Evolutionary conservation across 2,329 filamentous ascomycete species (phyloP), one percentile per base, ranked within the genome.

Genomic region (Tympanopsis confertula): DNA sequence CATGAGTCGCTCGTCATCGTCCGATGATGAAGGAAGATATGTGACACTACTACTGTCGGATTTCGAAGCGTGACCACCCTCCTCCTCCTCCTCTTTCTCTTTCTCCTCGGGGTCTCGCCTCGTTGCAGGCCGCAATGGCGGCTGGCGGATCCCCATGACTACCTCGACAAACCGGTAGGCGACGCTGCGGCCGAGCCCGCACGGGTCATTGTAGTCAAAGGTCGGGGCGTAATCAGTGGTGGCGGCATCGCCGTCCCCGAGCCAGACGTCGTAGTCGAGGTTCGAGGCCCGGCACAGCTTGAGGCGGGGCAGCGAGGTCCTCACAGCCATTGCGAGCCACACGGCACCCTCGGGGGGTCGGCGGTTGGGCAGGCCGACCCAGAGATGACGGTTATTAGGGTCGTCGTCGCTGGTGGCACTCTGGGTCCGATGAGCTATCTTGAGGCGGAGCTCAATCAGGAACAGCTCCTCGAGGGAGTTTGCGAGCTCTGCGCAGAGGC

Each of bases 121-220:
- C 22, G 7, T 7, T n/a, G 22, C 22, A n/a, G n/a, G n/a, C n/a
- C n/a, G n/a, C n/a, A n/a, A n/a, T n/a, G n/a, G n/a, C 2, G 61
- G 60, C 41, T 67, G 64, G 35, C 48, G 43, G 22, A 62, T 46
- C 19, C 64, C 64, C 41, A 49, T 55, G 22, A 56, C 58, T 3
- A 66, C 61, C 43, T 68, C 64, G 38, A 67, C 62, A 41, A 68
- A 68, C 36, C 64, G 63, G 47, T 66, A 61, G 17, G 62, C 61
- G 15, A 67, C 39, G 39, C 50, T 54, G 29, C 64, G 57, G 10
- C 52, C 52, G 18, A 63, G 53, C 2, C 57, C 55, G 38, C 59
- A 57, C 5, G 64, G 64, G 42, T 68, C 65, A 19, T 47, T 43
- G 26, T 63, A 46, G 45, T 68, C 64, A 38, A 65, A 63, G 3